Evolutionary conservation across 352 stramenopile genomes (phyloP).

Genomic region (Hyphochytrium catenoides): DNA sequence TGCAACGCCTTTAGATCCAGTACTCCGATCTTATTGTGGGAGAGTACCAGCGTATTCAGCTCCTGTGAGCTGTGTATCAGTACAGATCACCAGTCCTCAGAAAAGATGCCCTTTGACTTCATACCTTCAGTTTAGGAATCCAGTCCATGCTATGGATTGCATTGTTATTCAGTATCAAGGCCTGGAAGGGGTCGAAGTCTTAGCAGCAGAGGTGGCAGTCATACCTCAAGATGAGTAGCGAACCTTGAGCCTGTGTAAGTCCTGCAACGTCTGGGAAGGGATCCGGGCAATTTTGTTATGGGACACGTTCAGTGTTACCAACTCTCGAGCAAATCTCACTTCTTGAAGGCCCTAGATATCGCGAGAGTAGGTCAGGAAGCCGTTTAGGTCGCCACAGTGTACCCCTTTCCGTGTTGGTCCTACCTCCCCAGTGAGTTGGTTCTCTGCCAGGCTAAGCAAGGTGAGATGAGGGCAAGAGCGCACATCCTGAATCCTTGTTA

Average conservation of each 20-base stretch:
- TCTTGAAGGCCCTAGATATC: constrained; percentile 26
- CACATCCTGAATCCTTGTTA: constrained; percentile 46
- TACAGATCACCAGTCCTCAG: background rate
- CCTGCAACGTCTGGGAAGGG: constrained; percentile 29
- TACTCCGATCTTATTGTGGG: constrained; percentile 45
- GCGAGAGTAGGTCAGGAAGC: too few species aligned
- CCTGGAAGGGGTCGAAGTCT: background rate
- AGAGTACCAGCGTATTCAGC: constrained; percentile 56
- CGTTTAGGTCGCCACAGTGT: background rate
- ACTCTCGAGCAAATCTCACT: constrained; percentile 42
- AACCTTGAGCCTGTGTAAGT: constrained; percentile 36
- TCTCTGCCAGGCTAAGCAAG: constrained; percentile 48
- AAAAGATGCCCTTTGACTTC: background rate
- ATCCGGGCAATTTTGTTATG: constrained; percentile 47
- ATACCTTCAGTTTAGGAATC: constrained; percentile 32
- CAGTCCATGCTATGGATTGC: constrained; percentile 49
- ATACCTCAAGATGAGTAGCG: constrained; percentile 9
- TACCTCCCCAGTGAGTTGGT: constrained; percentile 39
- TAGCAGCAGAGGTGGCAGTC: background rate
- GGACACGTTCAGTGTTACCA: constrained; percentile 41
- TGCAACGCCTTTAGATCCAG: constrained; percentile 29
- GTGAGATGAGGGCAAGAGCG: constrained; percentile 27
- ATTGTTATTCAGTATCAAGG: constrained; percentile 47
- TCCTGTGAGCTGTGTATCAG: constrained; percentile 9
- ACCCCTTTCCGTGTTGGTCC: too few species aligned